phyloP scores from a whole-genome alignment of 768 basidiomycete genomes.

The Termitomyces sp. region DNA sequence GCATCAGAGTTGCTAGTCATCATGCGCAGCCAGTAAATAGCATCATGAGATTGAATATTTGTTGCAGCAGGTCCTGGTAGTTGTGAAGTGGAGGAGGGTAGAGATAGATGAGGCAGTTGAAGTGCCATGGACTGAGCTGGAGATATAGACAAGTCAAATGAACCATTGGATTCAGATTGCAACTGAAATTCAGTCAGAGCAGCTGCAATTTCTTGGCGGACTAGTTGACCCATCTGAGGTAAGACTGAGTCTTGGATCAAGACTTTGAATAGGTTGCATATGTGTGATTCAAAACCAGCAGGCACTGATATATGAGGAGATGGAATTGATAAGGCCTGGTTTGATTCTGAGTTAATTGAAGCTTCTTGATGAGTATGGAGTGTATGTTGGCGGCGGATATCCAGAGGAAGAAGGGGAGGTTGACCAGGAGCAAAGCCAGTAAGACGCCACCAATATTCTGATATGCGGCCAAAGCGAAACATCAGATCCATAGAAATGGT shows the following conservation, averaged over 20 bases:
- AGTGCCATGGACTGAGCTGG: too few species aligned
- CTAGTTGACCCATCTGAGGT: background rate
- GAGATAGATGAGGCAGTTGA: too few species aligned
- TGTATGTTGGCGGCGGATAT: background rate
- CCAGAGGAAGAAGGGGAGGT: background rate
- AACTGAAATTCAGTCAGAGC: background rate
- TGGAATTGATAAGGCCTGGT: background rate
- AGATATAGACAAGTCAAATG: too few species aligned
- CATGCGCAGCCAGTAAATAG: background rate
- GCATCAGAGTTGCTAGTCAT: background rate
- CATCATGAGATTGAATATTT: background rate
- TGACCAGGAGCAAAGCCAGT: background rate
- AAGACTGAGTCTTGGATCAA: background rate
- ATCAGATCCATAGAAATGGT: background rate
- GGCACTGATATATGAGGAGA: background rate
- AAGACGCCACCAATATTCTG: background rate
- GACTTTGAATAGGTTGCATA: background rate
- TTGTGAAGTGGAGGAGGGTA: too few species aligned
- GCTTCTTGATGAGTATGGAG: background rate
- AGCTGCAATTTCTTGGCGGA: background rate
- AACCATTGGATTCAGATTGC: background rate
- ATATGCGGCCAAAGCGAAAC: background rate
- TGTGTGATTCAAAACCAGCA: background rate
- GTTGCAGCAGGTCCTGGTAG: too few species aligned
- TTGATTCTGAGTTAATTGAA: background rate